These are phyloP conservation scores for Polytrichum formosum DNA, from an alignment of 225 moss, liverwort and hornwort species.

Conservation along the genomic window DNA sequence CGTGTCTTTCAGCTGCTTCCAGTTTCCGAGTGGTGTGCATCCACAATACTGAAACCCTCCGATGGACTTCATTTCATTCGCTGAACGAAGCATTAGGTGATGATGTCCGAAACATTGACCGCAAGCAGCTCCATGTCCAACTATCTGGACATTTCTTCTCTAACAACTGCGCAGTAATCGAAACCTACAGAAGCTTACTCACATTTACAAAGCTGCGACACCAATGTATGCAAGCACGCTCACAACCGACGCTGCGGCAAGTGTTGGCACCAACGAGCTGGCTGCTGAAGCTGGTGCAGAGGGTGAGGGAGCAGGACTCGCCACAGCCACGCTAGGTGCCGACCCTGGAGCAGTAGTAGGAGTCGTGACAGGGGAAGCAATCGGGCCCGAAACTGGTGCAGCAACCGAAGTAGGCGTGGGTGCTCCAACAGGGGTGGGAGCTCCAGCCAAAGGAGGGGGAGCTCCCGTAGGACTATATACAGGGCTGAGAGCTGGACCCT, in stretches of 20 bases:
- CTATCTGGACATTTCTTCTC: no score
- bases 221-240: background rate
- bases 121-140: no score
- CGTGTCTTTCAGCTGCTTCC: no score
- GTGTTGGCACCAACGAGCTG: background rate
- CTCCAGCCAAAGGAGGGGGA: background rate
- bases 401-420: slow-evolving; percentile 1
- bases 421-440: slow-evolving; percentile 4
- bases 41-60: no score
- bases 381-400: background rate
- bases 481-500: background rate
- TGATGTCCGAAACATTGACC: no score
- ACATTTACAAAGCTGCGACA: slow-evolving; percentile 3
- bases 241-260: background rate
- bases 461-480: background rate
- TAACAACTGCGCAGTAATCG: no score
- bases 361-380: background rate
- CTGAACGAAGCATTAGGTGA: no score
- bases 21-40: no score
- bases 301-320: background rate
- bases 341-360: background rate
- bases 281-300: background rate
- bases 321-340: background rate
- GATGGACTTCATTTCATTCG: no score
- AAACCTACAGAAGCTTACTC: no score